Evolutionary conservation across 441 rosid genomes (phyloP), one percentile per base, ranked within the genome.

Genomic region (Melastoma candidum): DNA sequence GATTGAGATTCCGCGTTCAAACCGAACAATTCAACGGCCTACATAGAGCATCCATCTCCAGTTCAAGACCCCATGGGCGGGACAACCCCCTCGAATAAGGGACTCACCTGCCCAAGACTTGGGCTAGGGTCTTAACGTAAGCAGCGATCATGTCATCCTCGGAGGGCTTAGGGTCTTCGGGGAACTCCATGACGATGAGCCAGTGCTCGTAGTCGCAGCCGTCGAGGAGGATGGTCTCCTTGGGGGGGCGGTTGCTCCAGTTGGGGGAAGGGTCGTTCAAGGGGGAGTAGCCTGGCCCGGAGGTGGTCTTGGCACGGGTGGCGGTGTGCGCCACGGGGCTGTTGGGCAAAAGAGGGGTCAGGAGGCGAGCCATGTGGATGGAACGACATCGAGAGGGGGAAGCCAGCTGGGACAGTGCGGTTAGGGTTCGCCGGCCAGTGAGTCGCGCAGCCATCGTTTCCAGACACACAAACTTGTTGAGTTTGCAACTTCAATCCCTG

Each of bases 191-290:
- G 56, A 93, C 88, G 11, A 89, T 77, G 52, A 93, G 92, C 96
- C 98, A 93, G 51, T 89, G 99, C 73, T 84, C 90, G 63, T 81
- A 89, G 61, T 93, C 98, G 53, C 98, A 93, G 12, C 96, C 97
- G 50, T 86, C 95, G 1, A 93, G 90, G 48, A 89, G 76, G 54
- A 88, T 86, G 29, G 95, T 82, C 71, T 89, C 97, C 48, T 89
- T 89, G 0, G 98, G 95, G 0, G 97, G 93, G 12, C 96, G 92
- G 65, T 83, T 86, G 82, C 85, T 82, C 87, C 90, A 93, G 64
- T 82, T 89, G 0, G 96, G 95, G 24, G 98, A 84, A 12, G 94
- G 84, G 58, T 92, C 95, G 60, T 92, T 92, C 56, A 88, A 71
- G 10, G 96, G 98, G 4, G 95, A 80, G 81, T 85, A 85, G 9